Evolutionary conservation across 352 stramenopile genomes (phyloP).

Genomic region (Pythium aquatile): DNA sequence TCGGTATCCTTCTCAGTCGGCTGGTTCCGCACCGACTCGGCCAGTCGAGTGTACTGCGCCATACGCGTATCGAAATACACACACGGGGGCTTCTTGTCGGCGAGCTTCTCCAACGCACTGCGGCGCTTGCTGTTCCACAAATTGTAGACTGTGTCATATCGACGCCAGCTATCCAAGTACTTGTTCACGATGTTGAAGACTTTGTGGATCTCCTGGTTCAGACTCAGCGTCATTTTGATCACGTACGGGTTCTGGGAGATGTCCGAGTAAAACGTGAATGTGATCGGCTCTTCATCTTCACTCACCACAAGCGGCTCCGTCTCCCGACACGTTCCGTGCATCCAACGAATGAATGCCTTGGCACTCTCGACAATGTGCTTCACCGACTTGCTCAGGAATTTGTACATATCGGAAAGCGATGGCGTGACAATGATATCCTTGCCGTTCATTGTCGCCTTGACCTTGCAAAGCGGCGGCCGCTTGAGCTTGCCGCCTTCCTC

Average conservation of each 20-base stretch:
- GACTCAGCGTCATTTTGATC: conserved; percentile 93
- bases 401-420: conserved; percentile 94
- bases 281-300: conserved; percentile 93
- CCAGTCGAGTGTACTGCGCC: conserved; percentile 86
- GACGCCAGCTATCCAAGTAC: conserved; percentile 93
- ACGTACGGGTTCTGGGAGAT: conserved; percentile 95
- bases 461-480: conserved; percentile 89
- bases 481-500: conserved; percentile 75
- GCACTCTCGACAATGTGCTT: conserved; percentile 94
- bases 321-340: conserved; percentile 93
- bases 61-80: conserved; percentile 95
- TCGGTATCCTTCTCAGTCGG: conserved; percentile 93
- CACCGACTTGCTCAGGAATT: conserved; percentile 93
- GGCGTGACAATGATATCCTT: conserved; percentile 95
- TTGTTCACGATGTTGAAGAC: conserved; percentile 94
- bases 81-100: conserved; percentile 90
- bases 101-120: conserved; percentile 89
- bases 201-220: conserved; percentile 94
- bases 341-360: conserved; percentile 94
- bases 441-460: conserved; percentile 93
- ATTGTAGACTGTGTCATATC: conserved; percentile 94
- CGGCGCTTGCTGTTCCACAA: conserved; percentile 94
- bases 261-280: conserved; percentile 95
- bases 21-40: conserved; percentile 87
- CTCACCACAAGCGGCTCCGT: conserved; percentile 84